Percentiles rank a stretch among this genome's conserved stretches.
phyloP scores from a whole-genome alignment of 2,329 filamentous ascomycete genomes.

The Fusarium pseudoanthophilum region DNA sequence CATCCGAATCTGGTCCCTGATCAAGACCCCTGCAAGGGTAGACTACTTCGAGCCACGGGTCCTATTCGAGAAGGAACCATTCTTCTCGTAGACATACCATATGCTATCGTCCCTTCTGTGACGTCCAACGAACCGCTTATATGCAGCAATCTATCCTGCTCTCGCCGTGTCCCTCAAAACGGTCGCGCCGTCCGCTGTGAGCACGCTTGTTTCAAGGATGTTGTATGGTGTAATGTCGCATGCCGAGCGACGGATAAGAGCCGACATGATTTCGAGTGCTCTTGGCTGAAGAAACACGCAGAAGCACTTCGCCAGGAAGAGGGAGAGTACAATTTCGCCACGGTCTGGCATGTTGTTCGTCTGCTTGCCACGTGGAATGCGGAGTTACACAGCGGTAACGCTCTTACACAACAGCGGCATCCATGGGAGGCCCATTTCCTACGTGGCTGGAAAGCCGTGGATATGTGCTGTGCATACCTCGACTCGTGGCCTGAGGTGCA shows the following conservation, averaged over 20 bases:
- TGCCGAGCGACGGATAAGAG: constrained; percentile 35
- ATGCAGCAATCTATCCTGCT: constrained; percentile 45
- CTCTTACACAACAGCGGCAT: background rate
- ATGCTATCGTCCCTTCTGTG: constrained; percentile 44
- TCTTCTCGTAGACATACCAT: constrained; percentile 43
- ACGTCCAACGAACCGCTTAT: constrained; percentile 34
- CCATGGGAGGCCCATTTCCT: constrained; percentile 33
- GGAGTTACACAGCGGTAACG: constrained; percentile 19
- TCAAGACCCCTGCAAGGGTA: constrained; percentile 42
- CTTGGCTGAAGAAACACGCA: constrained; percentile 39
- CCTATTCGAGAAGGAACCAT: constrained; percentile 41
- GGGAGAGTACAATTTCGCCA: constrained; percentile 43
- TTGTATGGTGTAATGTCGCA: constrained; percentile 43
- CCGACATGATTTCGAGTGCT: constrained; percentile 44
- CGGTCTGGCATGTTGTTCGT: constrained; percentile 46
- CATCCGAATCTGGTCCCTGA: constrained; percentile 40
- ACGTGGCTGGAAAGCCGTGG: constrained; percentile 42
- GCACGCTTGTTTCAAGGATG: constrained; percentile 36
- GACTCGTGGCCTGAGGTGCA: constrained; percentile 45
- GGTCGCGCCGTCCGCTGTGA: constrained; percentile 28
- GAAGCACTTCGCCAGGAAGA: constrained; percentile 31
- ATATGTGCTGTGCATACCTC: constrained; percentile 44
- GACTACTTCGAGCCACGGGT: constrained; percentile 40
- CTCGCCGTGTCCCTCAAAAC: constrained; percentile 27
- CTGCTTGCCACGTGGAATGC: constrained; percentile 41